Conservation (phyloP, 2,329 filamentous ascomycete species). For the Fusarium dimerum region DNA sequence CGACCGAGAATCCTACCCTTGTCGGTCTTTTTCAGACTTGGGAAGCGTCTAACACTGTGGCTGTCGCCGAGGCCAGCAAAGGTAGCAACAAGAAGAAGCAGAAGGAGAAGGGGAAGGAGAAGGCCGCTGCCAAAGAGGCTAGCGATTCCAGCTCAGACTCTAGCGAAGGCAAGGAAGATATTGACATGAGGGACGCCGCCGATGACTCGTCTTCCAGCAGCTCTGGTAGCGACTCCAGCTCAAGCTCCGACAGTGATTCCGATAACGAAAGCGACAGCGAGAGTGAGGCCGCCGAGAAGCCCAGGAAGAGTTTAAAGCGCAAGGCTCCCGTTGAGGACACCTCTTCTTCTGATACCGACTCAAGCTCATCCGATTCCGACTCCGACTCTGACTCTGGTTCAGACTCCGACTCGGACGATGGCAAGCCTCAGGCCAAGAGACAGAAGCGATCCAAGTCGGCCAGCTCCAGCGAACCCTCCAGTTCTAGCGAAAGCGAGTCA, state of each 20-base stretch:
- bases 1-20: constrained; percentile 41
- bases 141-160: constrained; percentile 29
- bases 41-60: constrained; percentile 36
- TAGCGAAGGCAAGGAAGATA: constrained; percentile 39
- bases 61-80: constrained; percentile 11
- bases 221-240: constrained; percentile 20
- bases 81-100: constrained; percentile 13
- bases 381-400: constrained; percentile 39
- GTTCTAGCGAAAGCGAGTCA: constrained; percentile 31
- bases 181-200: constrained; percentile 49
- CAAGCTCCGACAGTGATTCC: constrained; percentile 1
- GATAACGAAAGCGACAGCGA: constrained; percentile 27
- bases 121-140: constrained; percentile 18
- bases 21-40: constrained; percentile 53
- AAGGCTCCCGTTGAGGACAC: constrained; percentile 36
- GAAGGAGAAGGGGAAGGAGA: constrained; percentile 26
- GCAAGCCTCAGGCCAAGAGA: constrained; percentile 56
- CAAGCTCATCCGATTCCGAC: constrained; percentile 36
- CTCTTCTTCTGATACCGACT: constrained; percentile 12
- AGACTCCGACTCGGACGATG: constrained; percentile 35
- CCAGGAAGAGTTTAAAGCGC: constrained; percentile 20
- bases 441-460: constrained; percentile 36
- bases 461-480: constrained; percentile 22
- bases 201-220: constrained; percentile 36
- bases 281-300: constrained; percentile 15